A percentile compares a stretch with the other conserved stretches of the same genome.
These are phyloP conservation scores for Paracorniculantispora psalliotae DNA, from an alignment of 2,329 filamentous ascomycete genomes.

Conservation along the genomic window DNA sequence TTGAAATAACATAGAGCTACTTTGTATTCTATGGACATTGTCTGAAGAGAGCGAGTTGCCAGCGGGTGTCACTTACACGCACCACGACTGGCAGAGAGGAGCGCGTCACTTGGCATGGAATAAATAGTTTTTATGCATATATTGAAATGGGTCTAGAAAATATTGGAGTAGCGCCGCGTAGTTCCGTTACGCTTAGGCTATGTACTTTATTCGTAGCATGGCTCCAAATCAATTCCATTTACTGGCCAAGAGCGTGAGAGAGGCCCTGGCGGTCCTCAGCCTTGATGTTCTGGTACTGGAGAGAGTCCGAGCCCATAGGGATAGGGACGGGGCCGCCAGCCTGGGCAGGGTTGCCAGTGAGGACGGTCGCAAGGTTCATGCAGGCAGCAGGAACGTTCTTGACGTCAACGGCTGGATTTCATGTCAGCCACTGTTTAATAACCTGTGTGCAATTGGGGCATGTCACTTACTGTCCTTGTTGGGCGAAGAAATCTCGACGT, in stretches of 20 bases:
- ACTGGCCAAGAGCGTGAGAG: background rate
- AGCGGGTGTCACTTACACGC: too few species aligned
- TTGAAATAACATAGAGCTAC: too few species aligned
- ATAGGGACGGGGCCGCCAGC: background rate
- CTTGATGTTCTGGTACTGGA: background rate
- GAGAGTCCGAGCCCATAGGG: background rate
- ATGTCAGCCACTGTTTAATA: background rate
- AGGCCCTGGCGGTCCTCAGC: slow-evolving; percentile 1
- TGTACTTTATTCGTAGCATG: background rate
- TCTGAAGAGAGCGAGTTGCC: too few species aligned
- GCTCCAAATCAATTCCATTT: background rate
- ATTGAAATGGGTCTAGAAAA: too few species aligned
- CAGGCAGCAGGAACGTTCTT: background rate
- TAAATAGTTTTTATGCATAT: too few species aligned
- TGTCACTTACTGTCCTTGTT: background rate
- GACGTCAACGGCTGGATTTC: background rate
- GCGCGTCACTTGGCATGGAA: too few species aligned
- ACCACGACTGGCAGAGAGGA: too few species aligned
- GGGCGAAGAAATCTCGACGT: background rate
- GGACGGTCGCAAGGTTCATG: slow-evolving; percentile 8
- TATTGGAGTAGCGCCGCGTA: too few species aligned
- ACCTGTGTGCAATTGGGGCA: too few species aligned
- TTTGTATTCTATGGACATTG: too few species aligned
- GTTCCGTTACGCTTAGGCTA: background rate
- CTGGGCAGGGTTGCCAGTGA: background rate